phyloP scores from a whole-genome alignment of 139 green algal genomes.

The Pseudopediastrum boryanum region DNA sequence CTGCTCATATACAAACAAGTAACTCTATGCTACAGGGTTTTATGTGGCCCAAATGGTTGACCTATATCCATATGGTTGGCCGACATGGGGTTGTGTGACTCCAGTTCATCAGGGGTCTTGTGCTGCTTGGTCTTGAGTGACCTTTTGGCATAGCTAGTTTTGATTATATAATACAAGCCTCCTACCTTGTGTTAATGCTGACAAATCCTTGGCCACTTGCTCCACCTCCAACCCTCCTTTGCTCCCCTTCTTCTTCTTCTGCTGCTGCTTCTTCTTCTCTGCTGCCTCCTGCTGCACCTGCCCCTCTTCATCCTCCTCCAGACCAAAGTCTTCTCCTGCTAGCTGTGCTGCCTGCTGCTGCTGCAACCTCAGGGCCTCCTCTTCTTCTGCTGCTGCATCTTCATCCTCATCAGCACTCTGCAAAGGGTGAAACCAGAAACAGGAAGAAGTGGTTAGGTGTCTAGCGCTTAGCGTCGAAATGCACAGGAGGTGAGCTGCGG shows the following conservation, averaged over 20 bases:
- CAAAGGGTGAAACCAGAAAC: background rate
- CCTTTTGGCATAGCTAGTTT: too few species aligned
- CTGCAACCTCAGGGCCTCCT: constrained; percentile 76
- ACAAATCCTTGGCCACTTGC: constrained; percentile 52
- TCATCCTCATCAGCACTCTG: constrained; percentile 77
- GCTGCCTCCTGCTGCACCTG: constrained; percentile 29
- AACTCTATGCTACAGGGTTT: too few species aligned
- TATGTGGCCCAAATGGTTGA: too few species aligned
- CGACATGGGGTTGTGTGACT: too few species aligned
- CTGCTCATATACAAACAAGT: too few species aligned
- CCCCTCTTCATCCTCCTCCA: constrained; percentile 45
- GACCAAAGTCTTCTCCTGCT: constrained; percentile 69
- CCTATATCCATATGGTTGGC: too few species aligned
- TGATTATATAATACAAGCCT: too few species aligned
- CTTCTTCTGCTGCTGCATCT: constrained; percentile 69
- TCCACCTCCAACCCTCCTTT: constrained; percentile 53
- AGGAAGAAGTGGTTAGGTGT: constrained; percentile 9
- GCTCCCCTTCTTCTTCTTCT: constrained; percentile 4
- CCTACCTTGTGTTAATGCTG: constrained; percentile 10
- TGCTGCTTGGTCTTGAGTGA: too few species aligned
- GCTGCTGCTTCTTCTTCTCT: background rate
- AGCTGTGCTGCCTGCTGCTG: constrained; percentile 56
- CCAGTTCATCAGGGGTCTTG: too few species aligned
- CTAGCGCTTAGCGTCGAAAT: too few species aligned
- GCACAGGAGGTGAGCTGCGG: too few species aligned